Conservation (phyloP, 1,139 yeast species). For the Keqinozyma sinolaborantium region DNA sequence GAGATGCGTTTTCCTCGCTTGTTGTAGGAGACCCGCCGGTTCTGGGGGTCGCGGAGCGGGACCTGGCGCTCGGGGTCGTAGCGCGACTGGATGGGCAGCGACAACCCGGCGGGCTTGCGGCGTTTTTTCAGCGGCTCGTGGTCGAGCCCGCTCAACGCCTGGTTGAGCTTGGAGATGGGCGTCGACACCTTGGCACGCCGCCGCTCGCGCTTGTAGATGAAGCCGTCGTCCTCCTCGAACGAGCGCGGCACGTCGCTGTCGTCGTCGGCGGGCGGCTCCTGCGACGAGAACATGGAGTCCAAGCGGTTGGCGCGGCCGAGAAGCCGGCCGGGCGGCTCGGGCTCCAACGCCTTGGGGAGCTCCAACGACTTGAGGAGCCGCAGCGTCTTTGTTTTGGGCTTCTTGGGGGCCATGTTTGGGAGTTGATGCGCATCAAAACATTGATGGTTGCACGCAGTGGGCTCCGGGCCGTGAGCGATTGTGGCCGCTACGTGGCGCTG, state of each 20-base stretch:
- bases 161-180: constrained; percentile 22
- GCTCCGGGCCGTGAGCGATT: no score
- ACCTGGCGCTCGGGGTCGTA: constrained; percentile 21
- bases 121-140: constrained; percentile 4
- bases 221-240: constrained; percentile 47
- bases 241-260: constrained; percentile 1
- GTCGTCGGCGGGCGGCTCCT: constrained; percentile 1
- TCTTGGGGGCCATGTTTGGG: no score
- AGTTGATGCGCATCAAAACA: no score
- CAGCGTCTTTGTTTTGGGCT: neutral
- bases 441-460: no score
- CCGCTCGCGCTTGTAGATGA: constrained; percentile 31
- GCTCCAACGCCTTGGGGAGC: neutral
- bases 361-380: neutral
- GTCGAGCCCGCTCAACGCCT: constrained; percentile 17
- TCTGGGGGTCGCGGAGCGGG: constrained; percentile 10
- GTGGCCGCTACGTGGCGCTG: no score
- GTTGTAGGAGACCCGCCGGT: constrained; percentile 48
- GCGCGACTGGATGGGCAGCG: constrained; percentile 22
- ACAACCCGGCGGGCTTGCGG: constrained; percentile 16
- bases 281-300: constrained; percentile 22
- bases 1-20: constrained; percentile 71
- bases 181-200: constrained; percentile 16
- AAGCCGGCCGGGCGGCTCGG: neutral
- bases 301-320: constrained; percentile 23